Conservation (phyloP, 2,329 filamentous ascomycete genomes). For the Colletotrichum tabaci region DNA sequence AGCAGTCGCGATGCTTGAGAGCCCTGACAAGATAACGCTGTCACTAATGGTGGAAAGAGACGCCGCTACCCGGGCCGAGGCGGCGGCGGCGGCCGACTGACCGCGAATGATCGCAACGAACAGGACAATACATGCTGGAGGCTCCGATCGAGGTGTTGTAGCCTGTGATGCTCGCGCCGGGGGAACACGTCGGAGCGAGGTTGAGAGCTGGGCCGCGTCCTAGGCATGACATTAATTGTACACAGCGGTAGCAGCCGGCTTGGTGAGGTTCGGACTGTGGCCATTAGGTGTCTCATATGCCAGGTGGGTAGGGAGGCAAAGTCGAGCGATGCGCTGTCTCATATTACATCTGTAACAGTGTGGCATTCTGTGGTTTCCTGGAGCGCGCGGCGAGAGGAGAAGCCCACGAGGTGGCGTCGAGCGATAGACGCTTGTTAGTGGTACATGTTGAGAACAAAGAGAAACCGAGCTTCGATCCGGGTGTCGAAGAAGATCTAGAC, state of each 20-base stretch:
- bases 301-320: not conserved
- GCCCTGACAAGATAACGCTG: not conserved
- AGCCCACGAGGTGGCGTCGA: not conserved
- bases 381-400: not conserved
- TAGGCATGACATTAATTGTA: constrained; percentile 20
- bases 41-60: not conserved
- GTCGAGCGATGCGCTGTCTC: not conserved
- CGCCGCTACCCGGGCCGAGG: constrained; percentile 5
- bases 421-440: not conserved
- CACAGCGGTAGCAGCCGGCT: constrained; percentile 18
- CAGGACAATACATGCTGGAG: not conserved
- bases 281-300: constrained; percentile 1
- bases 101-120: not conserved
- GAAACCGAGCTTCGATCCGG: not conserved
- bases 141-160: not conserved
- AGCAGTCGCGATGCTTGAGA: not conserved
- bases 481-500: no score
- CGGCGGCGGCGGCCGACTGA: not conserved
- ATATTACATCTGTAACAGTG: not conserved
- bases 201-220: constrained; percentile 14
- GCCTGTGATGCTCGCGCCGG: not conserved
- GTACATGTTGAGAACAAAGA: not conserved
- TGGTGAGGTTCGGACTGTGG: constrained; percentile 15
- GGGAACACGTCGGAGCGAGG: not conserved
- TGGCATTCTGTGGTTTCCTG: not conserved